phyloP scores from a whole-genome alignment of 257 asterid species.

The Orobanche coerulescens region DNA sequence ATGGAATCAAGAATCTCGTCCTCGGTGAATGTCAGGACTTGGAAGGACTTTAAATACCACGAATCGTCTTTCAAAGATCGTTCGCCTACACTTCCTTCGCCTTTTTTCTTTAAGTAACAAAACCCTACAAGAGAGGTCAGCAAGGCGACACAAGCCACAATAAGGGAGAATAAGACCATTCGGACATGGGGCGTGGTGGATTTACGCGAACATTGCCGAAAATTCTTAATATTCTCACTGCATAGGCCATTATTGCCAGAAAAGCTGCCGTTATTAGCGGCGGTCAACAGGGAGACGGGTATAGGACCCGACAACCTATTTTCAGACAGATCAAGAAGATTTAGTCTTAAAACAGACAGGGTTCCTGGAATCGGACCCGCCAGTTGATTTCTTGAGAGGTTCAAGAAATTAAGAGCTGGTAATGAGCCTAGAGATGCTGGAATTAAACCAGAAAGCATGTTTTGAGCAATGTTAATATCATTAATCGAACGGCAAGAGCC shows the following conservation, averaged over 20 bases:
- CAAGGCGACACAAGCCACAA: slow-evolving; percentile 28
- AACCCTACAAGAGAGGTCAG: slow-evolving; percentile 29
- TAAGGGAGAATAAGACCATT: slow-evolving; percentile 32
- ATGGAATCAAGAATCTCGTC: slow-evolving; percentile 71
- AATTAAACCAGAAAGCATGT: slow-evolving; percentile 49
- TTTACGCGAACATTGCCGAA: slow-evolving; percentile 36
- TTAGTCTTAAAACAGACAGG: slow-evolving; percentile 52
- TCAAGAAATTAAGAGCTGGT: slow-evolving; percentile 57
- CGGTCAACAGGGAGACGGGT: slow-evolving; percentile 50
- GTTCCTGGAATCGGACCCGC: slow-evolving; percentile 68
- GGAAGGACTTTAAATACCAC: slow-evolving; percentile 73
- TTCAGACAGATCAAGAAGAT: slow-evolving; percentile 63
- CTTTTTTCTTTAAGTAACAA: slow-evolving; percentile 35
- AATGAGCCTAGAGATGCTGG: slow-evolving; percentile 52
- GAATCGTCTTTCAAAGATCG: slow-evolving; percentile 54
- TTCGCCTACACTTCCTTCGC: slow-evolving; percentile 8
- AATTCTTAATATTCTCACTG: slow-evolving; percentile 41
- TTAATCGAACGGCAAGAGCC: slow-evolving; percentile 53
- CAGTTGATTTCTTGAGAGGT: slow-evolving; percentile 60
- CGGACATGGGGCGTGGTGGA: slow-evolving; percentile 30
- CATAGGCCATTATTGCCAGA: slow-evolving; percentile 60
- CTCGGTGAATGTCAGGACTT: slow-evolving; percentile 51
- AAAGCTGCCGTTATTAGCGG: slow-evolving; percentile 64
- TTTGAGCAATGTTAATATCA: slow-evolving; percentile 53
- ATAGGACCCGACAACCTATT: slow-evolving; percentile 55